These are phyloP conservation scores for Moesziomyces parantarcticus DNA, from an alignment of 1,284 basidiomycete genomes.

Conservation along the genomic window DNA sequence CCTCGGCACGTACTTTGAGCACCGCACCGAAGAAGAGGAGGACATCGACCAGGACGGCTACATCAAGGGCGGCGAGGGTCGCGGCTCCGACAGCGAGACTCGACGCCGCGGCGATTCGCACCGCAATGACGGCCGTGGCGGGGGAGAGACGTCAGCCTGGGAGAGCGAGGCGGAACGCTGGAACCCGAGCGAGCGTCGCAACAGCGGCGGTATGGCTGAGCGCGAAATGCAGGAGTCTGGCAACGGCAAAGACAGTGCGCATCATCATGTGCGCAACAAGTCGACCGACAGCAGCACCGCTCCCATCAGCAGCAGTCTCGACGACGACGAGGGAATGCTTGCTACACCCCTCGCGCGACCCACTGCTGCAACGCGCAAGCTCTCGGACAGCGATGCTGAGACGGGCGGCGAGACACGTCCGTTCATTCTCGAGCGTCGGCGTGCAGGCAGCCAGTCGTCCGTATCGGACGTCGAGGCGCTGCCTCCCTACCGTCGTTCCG, in stretches of 20 bases:
- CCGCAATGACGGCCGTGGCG: constrained; percentile 24
- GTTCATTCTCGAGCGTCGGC: constrained; percentile 35
- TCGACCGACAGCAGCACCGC: constrained; percentile 19
- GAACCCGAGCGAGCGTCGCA: constrained; percentile 17
- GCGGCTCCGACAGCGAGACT: constrained; percentile 49
- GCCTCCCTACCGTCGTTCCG: constrained; percentile 16
- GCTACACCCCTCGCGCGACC: constrained; percentile 45
- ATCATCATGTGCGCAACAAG: constrained; percentile 18
- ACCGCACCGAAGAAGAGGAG: constrained; percentile 56
- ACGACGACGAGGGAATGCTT: constrained; percentile 45
- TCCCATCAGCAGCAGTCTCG: constrained; percentile 35
- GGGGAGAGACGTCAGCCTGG: constrained; percentile 48
- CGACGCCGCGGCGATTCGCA: constrained; percentile 24
- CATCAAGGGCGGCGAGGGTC: constrained; percentile 62
- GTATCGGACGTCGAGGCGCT: constrained; percentile 39
- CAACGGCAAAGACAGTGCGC: constrained; percentile 8
- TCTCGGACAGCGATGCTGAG: constrained; percentile 31
- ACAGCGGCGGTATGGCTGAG: constrained; percentile 21
- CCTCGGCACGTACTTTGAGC: constrained; percentile 73
- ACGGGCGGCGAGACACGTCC: constrained; percentile 16
- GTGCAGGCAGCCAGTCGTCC: constrained; percentile 38
- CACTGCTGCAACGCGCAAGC: constrained; percentile 2
- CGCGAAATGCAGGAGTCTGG: constrained; percentile 4
- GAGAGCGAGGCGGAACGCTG: constrained; percentile 55
- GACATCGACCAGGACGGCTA: constrained; percentile 65